Conservation (phyloP, 2,329 filamentous ascomycete genomes). For the Diplodia sapinea region DNA sequence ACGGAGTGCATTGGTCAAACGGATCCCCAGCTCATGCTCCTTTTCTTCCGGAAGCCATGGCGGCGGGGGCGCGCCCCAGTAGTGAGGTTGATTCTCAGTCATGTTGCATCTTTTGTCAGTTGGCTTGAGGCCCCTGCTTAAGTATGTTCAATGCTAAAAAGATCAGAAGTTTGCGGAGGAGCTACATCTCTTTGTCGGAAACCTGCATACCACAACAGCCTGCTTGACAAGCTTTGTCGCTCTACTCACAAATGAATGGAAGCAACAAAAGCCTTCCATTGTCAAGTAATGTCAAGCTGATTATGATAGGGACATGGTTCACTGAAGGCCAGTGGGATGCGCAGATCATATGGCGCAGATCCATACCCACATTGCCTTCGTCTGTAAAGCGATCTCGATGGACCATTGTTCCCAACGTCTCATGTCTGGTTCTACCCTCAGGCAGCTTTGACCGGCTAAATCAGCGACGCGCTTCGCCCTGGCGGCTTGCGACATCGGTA, state of each 20-base stretch:
- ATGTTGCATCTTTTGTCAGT: not conserved
- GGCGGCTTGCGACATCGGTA: not conserved
- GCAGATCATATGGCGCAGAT: not conserved
- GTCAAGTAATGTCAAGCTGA: not conserved
- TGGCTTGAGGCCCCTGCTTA: not conserved
- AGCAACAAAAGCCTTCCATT: not conserved
- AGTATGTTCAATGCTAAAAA: not conserved
- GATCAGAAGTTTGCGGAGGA: not conserved
- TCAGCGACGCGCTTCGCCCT: not conserved
- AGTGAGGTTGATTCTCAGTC: not conserved
- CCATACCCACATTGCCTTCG: not conserved
- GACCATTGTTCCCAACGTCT: not conserved
- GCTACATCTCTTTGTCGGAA: not conserved
- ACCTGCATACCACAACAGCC: not conserved
- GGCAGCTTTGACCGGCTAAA: not conserved
- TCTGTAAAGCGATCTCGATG: not conserved
- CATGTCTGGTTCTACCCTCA: not conserved
- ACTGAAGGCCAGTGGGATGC: not conserved
- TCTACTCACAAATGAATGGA: not conserved
- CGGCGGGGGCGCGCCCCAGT: not conserved
- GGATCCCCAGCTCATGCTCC: not conserved
- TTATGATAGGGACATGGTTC: not conserved
- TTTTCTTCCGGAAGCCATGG: not conserved
- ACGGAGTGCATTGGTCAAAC: not conserved
- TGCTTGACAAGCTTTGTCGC: not conserved